Base-by-base conservation (phyloP, 2,329 filamentous ascomycete genomes). In the Epichloe gansuensis region DNA sequence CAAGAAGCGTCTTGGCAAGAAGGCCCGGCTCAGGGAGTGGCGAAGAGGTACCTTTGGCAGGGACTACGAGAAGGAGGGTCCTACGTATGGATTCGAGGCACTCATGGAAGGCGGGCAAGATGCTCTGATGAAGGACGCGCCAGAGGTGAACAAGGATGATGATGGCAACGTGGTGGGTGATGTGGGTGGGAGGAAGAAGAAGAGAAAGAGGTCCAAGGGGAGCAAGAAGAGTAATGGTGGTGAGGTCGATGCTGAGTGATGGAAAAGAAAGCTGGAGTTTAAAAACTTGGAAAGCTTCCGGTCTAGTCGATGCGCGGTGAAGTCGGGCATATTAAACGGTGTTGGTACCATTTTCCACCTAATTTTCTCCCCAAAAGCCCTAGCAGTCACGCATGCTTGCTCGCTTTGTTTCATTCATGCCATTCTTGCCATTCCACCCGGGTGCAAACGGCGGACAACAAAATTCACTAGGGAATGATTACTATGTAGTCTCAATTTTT, bases 21-120 rank as follows among this genome's bases (percentile, higher is more conserved):
- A 97, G 73, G 88, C 88, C 7, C 78, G 91, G 21, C 74, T 98
- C 55, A 76, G 90, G 63, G 81, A 96, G 71, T 98, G 93, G 93
- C 81, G 82, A 48, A 72, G 75, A 55, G 81, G 83, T 52, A 77
- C 76, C 15, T 85, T 85, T 63, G 82, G 81, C 17, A 67, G 66
- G 46, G 79, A 80, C 61, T 82, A 66, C 57, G 78, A 80, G 69
- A 66, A 71, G 51, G 73, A 74, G 4, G 79, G 78, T 0, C 78
- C 79, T 23, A 79, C 76, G 5, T 81, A 74, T 58, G 77, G 76
- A n/a, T 80, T 81, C 46, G 77, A 78, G 58, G 64, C 63, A 41
- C 56, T 68, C 50, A 57, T 63, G 15, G 65, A 63, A 43, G 67
- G 59, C 4, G 61, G 61, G 23, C 61, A 63, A 7, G 48, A 28